Evolutionary conservation across 139 green algal species (phyloP).

Genomic region (Chlamydomonas incerta): DNA sequence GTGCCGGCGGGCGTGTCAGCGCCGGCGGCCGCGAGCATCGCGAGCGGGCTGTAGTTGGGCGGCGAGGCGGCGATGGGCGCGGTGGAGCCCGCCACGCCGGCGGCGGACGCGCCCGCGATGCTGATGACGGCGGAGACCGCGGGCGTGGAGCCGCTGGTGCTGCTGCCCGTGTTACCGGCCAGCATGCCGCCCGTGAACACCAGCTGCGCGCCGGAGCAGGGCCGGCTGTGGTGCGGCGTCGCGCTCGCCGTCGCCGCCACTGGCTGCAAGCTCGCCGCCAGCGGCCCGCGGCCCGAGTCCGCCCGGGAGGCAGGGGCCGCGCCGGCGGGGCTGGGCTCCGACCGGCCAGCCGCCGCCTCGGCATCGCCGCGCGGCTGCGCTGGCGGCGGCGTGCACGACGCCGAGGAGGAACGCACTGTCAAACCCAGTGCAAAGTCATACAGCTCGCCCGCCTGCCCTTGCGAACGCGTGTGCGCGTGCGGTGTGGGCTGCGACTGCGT

Average conservation of each 20-base stretch:
- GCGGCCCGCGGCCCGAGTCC: background rate
- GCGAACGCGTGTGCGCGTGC: background rate
- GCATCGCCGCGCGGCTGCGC: background rate
- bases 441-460: background rate
- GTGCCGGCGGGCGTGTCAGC: too few relatives aligned
- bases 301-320: background rate
- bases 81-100: too few relatives aligned
- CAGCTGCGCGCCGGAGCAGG: background rate
- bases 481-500: background rate
- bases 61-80: too few relatives aligned
- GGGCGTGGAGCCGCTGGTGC: background rate
- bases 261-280: background rate
- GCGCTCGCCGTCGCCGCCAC: background rate
- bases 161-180: background rate
- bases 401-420: background rate
- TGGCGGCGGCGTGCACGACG: background rate
- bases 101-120: background rate
- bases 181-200: background rate
- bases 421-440: background rate
- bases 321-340: too few relatives aligned
- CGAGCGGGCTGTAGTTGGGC: too few relatives aligned
- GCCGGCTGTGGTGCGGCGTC: constrained; percentile 10
- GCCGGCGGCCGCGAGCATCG: too few relatives aligned
- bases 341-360: background rate
- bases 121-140: too few relatives aligned